Evolutionary conservation across 2,329 filamentous ascomycete genomes (phyloP).

Genomic region (Fusarium buharicum): DNA sequence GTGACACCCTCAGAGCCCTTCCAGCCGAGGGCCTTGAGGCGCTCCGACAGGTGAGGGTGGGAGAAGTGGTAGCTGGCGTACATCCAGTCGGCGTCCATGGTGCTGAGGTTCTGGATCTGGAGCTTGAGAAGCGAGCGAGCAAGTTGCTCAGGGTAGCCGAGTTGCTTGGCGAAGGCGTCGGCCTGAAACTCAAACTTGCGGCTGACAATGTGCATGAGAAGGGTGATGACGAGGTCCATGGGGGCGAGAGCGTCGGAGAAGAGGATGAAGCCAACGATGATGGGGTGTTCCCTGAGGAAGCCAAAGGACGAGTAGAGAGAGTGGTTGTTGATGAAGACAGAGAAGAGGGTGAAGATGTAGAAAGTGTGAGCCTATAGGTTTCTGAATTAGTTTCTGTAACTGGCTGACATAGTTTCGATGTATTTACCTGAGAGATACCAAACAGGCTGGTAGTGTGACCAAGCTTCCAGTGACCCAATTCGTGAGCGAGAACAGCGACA

Average conservation of each 20-base stretch:
- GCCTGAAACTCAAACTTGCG: slow-evolving; percentile 97
- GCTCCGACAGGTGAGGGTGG: slow-evolving; percentile 94
- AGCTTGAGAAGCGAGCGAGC: slow-evolving; percentile 93
- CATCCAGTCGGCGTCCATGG: slow-evolving; percentile 98
- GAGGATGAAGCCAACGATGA: slow-evolving; percentile 96
- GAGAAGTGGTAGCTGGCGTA: slow-evolving; percentile 99
- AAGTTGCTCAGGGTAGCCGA: slow-evolving; percentile 86
- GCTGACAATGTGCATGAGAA: slow-evolving; percentile 95
- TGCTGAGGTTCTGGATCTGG: slow-evolving; percentile 97
- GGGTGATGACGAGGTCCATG: slow-evolving; percentile 93
- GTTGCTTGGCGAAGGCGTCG: slow-evolving; percentile 84
- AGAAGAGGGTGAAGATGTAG: slow-evolving; percentile 97
- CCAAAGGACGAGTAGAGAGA: slow-evolving; percentile 93
- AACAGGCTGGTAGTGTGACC: slow-evolving; percentile 94
- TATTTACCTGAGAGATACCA: slow-evolving; percentile 78
- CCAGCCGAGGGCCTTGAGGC: slow-evolving; percentile 91
- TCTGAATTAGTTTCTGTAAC: slow-evolving; percentile 44
- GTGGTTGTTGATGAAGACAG: slow-evolving; percentile 94
- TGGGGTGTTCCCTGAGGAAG: slow-evolving; percentile 83
- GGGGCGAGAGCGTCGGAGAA: slow-evolving; percentile 97
- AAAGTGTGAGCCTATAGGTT: slow-evolving; percentile 82
- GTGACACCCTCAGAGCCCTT: slow-evolving; percentile 66
- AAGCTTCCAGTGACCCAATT: slow-evolving; percentile 96
- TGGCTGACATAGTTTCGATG: neutral
- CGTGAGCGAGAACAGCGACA: slow-evolving; percentile 92